phyloP scores from a whole-genome alignment of 345 rosid genomes.

The Camelina laxa region DNA sequence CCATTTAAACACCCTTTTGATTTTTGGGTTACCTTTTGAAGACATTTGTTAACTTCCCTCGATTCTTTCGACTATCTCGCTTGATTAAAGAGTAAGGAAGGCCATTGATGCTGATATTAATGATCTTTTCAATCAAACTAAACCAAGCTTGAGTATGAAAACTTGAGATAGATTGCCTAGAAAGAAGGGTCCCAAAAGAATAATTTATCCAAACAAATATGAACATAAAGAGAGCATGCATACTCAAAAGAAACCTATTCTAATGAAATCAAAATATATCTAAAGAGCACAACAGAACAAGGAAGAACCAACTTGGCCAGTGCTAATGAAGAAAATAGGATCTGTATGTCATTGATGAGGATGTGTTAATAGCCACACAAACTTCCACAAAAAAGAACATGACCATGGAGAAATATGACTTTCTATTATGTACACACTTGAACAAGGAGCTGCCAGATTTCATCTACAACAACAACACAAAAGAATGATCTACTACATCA shows the following conservation, averaged over 20 bases:
- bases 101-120: neutral
- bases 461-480: neutral
- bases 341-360: slow-evolving; percentile 17
- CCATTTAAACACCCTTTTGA: neutral
- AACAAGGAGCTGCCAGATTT: slow-evolving; percentile 8
- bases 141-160: slow-evolving; percentile 1
- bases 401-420: neutral
- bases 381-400: neutral
- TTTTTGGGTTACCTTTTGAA: slow-evolving; percentile 12
- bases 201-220: slow-evolving; percentile 2
- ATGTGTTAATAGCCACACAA: slow-evolving; percentile 21
- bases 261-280: slow-evolving; percentile 6
- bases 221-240: neutral
- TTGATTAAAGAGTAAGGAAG: neutral
- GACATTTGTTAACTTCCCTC: neutral
- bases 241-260: neutral
- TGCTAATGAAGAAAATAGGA: neutral
- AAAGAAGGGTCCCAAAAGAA: neutral
- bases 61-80: neutral
- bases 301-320: slow-evolving; percentile 33
- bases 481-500: slow-evolving; percentile 33
- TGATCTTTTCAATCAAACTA: neutral
- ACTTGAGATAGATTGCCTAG: neutral
- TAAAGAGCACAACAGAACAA: neutral
- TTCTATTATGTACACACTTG: slow-evolving; percentile 35